phyloP scores from a whole-genome alignment of 495 filamentous ascomycete species.

The Penicillium desertorum region DNA sequence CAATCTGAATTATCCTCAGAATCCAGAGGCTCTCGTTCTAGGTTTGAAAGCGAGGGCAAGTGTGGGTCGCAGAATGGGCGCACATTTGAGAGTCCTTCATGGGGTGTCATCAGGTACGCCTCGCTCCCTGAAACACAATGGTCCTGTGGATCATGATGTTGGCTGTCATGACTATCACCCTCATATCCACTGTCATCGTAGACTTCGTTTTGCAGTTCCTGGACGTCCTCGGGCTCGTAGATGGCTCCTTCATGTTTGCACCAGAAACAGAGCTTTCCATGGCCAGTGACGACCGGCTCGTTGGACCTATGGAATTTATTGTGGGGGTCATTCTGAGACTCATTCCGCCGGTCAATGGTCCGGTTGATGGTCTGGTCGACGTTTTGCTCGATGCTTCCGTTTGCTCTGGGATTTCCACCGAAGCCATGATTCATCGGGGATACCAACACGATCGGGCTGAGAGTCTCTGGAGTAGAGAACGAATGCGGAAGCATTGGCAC shows the following conservation, averaged over 20 bases:
- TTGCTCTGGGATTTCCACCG: neutral
- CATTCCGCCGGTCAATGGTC: neutral
- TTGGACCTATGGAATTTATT: neutral
- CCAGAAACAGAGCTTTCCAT: conserved; percentile 28
- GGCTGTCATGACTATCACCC: neutral
- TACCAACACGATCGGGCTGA: neutral
- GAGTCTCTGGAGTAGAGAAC: neutral
- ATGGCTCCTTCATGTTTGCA: conserved; percentile 13
- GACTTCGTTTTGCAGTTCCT: neutral
- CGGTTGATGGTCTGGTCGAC: too few species aligned
- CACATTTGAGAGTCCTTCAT: neutral
- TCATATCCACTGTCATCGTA: neutral
- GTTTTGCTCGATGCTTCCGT: neutral
- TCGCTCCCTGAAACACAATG: neutral
- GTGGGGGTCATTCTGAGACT: neutral
- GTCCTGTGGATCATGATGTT: neutral
- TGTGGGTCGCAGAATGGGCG: neutral
- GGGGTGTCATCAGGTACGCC: neutral
- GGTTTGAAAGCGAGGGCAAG: neutral
- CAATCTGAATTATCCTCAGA: neutral
- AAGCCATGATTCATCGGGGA: neutral
- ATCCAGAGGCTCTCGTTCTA: neutral
- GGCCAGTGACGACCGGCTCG: conserved; percentile 6
- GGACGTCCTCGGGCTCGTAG: neutral
- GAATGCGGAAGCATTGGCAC: neutral